Conservation (phyloP, 495 filamentous ascomycete genomes). For the Copromyces sp. region DNA sequence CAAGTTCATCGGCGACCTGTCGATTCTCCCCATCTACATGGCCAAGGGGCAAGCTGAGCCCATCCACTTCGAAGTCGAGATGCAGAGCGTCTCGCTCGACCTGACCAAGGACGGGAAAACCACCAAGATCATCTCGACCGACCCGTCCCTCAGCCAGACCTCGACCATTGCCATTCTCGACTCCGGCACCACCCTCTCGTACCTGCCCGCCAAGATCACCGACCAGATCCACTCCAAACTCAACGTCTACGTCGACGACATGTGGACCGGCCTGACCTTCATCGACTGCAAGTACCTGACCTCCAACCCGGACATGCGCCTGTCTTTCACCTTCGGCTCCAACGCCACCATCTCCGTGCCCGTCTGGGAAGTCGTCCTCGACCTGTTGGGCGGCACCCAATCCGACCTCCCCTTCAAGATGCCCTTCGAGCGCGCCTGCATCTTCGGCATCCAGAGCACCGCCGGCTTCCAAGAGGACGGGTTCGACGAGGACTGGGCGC, state of each 20-base stretch:
- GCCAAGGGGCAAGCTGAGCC: conserved; percentile 21
- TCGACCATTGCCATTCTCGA: conserved; percentile 61
- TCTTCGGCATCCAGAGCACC: conserved; percentile 33
- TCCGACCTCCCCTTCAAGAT: conserved; percentile 13
- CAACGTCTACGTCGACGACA: conserved; percentile 38
- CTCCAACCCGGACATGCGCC: conserved; percentile 46
- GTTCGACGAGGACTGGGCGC: conserved; percentile 15
- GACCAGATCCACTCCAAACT: conserved; percentile 47
- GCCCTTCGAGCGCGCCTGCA: conserved; percentile 26
- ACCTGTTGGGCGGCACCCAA: conserved; percentile 25
- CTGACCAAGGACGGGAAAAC: conserved; percentile 22
- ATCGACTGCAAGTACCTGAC: conserved; percentile 39
- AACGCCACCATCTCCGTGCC: conserved; percentile 53
- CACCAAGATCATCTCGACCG: conserved; percentile 28
- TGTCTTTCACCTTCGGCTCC: conserved; percentile 49
- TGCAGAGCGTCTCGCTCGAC: conserved; percentile 23
- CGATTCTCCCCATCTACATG: conserved; percentile 56
- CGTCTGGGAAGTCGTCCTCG: conserved; percentile 65
- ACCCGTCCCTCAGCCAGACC: conserved; percentile 24
- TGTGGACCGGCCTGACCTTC: conserved; percentile 32
- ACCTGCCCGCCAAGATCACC: conserved; percentile 59
- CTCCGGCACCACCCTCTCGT: conserved; percentile 73
- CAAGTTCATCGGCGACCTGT: conserved; percentile 68
- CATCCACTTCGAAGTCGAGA: conserved; percentile 31
- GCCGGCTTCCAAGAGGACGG: conserved; percentile 12